A percentile compares a stretch with the other conserved stretches of the same genome.
Evolutionary conservation across 2,329 filamentous ascomycete species (phyloP).

Genomic region (Fusarium siculi): DNA sequence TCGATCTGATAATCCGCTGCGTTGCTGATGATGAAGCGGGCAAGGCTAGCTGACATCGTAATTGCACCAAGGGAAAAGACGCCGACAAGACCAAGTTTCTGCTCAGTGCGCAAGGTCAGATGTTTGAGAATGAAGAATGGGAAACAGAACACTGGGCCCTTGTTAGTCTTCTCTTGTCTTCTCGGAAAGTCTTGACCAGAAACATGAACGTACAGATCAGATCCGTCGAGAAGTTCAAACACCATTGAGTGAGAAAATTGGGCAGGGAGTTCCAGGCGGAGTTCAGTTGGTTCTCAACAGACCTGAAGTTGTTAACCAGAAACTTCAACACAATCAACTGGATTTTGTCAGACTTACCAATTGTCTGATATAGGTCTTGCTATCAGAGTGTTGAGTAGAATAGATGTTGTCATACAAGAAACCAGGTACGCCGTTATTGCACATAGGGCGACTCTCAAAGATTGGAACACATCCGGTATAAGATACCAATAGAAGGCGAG

Average conservation of each 20-base stretch:
- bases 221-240: constrained; percentile 13
- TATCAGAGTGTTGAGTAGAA: not conserved
- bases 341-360: not conserved
- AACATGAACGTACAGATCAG: not conserved
- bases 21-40: not conserved
- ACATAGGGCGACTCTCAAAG: not conserved
- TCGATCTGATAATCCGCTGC: not conserved
- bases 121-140: constrained; percentile 9
- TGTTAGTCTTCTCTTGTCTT: not conserved
- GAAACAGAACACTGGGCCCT: not conserved
- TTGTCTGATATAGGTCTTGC: not conserved
- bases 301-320: not conserved
- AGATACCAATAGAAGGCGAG: constrained; percentile 15
- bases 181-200: not conserved
- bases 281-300: constrained; percentile 4
- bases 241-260: constrained; percentile 9
- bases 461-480: constrained; percentile 1
- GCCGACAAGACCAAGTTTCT: not conserved
- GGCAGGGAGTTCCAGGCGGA: constrained; percentile 6
- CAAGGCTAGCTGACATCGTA: not conserved
- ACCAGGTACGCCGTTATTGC: not conserved
- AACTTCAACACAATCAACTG: fast-evolving
- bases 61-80: constrained; percentile 22
- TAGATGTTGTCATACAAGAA: not conserved
- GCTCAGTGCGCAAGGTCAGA: not conserved